A percentile compares a stretch with the other conserved stretches of the same genome.
Conservation (phyloP, 805 yeast species). For the Yamadazyma philogaea region DNA sequence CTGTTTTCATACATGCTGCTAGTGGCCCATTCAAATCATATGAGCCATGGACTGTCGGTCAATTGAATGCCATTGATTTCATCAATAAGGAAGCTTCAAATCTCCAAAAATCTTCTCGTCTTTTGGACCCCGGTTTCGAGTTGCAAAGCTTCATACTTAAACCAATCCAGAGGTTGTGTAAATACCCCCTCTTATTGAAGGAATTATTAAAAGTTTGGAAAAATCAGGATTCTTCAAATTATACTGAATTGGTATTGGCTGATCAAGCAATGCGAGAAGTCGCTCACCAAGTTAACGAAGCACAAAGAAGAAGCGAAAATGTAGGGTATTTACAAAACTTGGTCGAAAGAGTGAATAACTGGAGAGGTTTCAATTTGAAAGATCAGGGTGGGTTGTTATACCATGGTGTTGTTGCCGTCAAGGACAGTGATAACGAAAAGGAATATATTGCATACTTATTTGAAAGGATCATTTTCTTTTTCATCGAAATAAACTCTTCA, state of each 20-base stretch:
- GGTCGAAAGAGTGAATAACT: slow-evolving; percentile 73
- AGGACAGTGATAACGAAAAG: slow-evolving; percentile 69
- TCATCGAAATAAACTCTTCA: slow-evolving; percentile 25
- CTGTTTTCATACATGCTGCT: slow-evolving; percentile 81
- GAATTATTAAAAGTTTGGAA: slow-evolving; percentile 64
- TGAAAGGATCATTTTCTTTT: slow-evolving; percentile 58
- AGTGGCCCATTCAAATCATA: slow-evolving; percentile 77
- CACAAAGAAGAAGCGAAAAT: slow-evolving; percentile 89
- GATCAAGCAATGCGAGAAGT: slow-evolving; percentile 74
- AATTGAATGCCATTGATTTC: slow-evolving; percentile 79
- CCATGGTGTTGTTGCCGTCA: slow-evolving; percentile 67
- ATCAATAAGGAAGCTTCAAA: slow-evolving; percentile 61
- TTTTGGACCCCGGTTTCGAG: slow-evolving; percentile 84
- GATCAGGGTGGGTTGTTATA: slow-evolving; percentile 83
- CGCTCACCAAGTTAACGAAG: slow-evolving; percentile 86
- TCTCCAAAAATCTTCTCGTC: slow-evolving; percentile 49
- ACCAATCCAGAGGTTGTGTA: slow-evolving; percentile 95
- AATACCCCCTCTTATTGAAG: slow-evolving; percentile 80
- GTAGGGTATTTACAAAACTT: slow-evolving; percentile 65
- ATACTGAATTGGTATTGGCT: slow-evolving; percentile 70
- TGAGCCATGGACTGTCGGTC: slow-evolving; percentile 93
- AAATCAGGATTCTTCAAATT: slow-evolving; percentile 22
- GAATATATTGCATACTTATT: slow-evolving; percentile 89
- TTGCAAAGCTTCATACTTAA: slow-evolving; percentile 84
- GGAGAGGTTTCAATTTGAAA: slow-evolving; percentile 83